Evolutionary conservation across 495 filamentous ascomycete species (phyloP), one percentile per base, ranked within the genome.

Genomic region (Penicillium paxilli): DNA sequence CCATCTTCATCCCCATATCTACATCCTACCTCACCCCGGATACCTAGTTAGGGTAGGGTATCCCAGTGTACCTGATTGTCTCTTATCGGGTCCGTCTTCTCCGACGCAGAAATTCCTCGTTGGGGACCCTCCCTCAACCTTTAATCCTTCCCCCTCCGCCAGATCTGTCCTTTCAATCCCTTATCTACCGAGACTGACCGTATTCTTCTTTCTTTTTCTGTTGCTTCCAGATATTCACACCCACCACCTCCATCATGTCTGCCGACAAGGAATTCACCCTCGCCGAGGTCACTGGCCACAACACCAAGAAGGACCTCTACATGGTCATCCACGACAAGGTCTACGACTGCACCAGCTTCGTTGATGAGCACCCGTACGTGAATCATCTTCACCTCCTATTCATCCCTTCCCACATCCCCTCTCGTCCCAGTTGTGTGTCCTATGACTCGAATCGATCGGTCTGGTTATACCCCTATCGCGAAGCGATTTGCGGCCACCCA

Each of bases 331-430:
- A 98, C 80, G 93, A 97, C 73, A 93, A 95, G 79, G 87, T 99
- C 73, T 99, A 97, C 83, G 86, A 96, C 69, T 70, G 80, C 61
- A 81, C 82, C 58, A 89, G 83, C 67, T 99, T 99, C 77, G 80
- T 98, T 52, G 93, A 98, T 70, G 95, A 99, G 85, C 95, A 99
- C 77, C 95, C 95, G 93, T 98, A 91, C 74, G 94, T 92, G 25
- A 41, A 47, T 35, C 48, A 20, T 26, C 42, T 41, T 21, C 45
- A 1, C 24, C 3, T 40, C 19, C 20, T 45, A 22, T 9, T 26
- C 21, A 19, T 11, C 20, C 12, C 17, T 12, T 21, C 19, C 19
- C 9, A 12, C 26, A 17, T 16, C n/a, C 20, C n/a, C 19, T 9
- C 16, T n/a, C 38, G 26, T n/a, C 20, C 7, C 22, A 23, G 38